Evolutionary conservation across 345 rosid species (phyloP).

Genomic region (Populus deltoides): DNA sequence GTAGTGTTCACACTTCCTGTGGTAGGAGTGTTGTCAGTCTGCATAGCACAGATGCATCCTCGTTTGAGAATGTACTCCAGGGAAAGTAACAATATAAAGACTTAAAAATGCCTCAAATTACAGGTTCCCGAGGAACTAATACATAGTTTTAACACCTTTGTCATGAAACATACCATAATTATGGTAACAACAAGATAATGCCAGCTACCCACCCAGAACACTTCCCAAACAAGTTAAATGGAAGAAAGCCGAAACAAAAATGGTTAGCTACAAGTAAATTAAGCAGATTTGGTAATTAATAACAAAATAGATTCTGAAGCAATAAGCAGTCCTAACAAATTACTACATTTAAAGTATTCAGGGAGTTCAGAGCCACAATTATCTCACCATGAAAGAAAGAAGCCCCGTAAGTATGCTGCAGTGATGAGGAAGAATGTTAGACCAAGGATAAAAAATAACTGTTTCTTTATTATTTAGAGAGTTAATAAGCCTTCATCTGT

Average conservation of each 20-base stretch:
- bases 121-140: neutral
- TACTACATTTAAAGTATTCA: neutral
- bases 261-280: neutral
- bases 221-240: neutral
- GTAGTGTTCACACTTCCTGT: conserved; percentile 91
- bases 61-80: conserved; percentile 2
- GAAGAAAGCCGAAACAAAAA: neutral
- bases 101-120: neutral
- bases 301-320: neutral
- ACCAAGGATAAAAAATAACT: neutral
- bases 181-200: neutral
- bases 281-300: neutral
- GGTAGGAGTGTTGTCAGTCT: conserved; percentile 98
- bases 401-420: conserved; percentile 99
- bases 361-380: neutral
- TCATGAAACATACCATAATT: neutral
- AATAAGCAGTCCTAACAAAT: neutral
- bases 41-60: conserved; percentile 20
- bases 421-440: conserved; percentile 19
- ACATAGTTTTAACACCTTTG: neutral
- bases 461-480: neutral
- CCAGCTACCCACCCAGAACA: neutral
- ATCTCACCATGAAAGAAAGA: conserved; percentile 94
- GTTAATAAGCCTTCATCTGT: neutral
- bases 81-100: neutral